These are phyloP conservation scores for Penicillium dipodomyicola DNA, from an alignment of 495 filamentous ascomycete species.

Conservation along the genomic window DNA sequence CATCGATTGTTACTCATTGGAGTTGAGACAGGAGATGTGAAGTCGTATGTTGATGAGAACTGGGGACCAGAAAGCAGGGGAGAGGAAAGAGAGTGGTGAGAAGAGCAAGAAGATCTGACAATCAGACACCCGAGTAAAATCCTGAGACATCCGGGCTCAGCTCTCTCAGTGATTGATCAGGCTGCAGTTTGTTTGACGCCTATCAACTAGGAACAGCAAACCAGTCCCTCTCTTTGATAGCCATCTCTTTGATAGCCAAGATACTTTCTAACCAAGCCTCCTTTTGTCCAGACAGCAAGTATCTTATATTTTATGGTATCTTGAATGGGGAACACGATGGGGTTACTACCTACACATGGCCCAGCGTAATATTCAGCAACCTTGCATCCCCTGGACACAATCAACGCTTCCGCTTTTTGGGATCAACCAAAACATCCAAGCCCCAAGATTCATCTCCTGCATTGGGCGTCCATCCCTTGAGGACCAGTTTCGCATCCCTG, in stretches of 20 bases:
- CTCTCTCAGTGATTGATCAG: not conserved
- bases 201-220: not conserved
- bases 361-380: not conserved
- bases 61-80: not conserved
- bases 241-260: not conserved
- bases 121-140: not conserved
- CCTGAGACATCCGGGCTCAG: not conserved
- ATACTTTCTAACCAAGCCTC: too few species aligned
- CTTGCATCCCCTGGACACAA: not conserved
- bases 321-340: not conserved
- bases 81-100: not conserved
- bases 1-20: not conserved
- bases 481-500: conserved; percentile 31
- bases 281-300: too few species aligned
- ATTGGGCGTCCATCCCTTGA: conserved; percentile 44
- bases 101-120: not conserved
- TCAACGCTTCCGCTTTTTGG: conserved; percentile 40
- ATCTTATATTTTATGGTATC: not conserved
- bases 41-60: not conserved
- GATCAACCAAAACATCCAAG: conserved; percentile 36
- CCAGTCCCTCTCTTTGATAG: not conserved
- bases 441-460: conserved; percentile 41
- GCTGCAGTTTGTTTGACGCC: not conserved
- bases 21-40: not conserved
- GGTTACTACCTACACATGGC: not conserved